Conservation (phyloP, 768 basidiomycete species). For the Suillus subluteus region DNA sequence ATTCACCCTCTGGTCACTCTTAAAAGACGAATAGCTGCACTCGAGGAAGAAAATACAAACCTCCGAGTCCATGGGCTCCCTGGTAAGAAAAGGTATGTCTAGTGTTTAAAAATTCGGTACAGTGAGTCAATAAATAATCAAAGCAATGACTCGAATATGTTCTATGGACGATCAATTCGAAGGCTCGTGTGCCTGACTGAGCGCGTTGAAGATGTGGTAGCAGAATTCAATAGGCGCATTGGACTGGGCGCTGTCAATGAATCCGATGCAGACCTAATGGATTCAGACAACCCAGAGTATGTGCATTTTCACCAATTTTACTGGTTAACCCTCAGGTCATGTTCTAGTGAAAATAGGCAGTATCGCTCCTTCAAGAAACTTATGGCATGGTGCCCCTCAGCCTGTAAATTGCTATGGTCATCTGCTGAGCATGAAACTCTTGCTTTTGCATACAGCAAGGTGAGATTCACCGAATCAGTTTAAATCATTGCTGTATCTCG, state of each 20-base stretch:
- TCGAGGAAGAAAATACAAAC: background rate
- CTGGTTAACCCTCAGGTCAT: background rate
- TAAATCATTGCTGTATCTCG: background rate
- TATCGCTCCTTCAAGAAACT: background rate
- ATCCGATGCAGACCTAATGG: background rate
- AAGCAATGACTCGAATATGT: background rate
- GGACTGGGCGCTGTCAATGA: background rate
- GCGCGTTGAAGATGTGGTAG: background rate
- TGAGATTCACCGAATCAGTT: background rate
- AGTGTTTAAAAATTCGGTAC: background rate
- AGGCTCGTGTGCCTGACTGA: background rate
- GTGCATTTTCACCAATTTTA: background rate
- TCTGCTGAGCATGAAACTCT: background rate
- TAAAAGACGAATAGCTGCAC: background rate
- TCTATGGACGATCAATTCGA: background rate
- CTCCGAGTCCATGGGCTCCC: no score
- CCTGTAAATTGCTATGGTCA: background rate
- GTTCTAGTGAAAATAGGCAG: background rate
- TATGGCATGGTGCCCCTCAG: background rate
- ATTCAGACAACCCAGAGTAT: background rate
- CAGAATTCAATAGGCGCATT: background rate
- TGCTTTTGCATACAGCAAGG: background rate
- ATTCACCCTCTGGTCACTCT: background rate
- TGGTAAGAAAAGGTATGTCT: background rate
- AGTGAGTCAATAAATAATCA: background rate